A percentile compares a stretch with the other conserved stretches of the same genome.
Conservation (phyloP, 2,329 filamentous ascomycete genomes). For the Bipolaris bicolor region DNA sequence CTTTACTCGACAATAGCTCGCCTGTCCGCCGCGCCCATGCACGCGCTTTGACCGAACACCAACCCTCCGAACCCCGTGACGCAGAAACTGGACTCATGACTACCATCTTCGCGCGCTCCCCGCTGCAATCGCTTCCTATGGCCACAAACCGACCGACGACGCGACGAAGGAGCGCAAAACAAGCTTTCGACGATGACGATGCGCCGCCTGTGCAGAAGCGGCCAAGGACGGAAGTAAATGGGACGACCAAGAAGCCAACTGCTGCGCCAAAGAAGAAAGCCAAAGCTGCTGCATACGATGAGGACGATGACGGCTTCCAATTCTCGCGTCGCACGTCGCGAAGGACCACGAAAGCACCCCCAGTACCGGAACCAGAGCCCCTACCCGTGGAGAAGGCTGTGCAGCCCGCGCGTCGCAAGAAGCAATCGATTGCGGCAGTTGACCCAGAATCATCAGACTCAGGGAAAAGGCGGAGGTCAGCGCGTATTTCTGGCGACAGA, state of each 20-base stretch:
- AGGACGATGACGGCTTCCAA: conserved; percentile 57
- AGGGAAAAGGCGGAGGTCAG: conserved; percentile 51
- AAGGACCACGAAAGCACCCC: conserved; percentile 46
- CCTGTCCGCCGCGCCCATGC: conserved; percentile 40
- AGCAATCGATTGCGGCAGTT: conserved; percentile 31
- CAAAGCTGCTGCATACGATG: conserved; percentile 52
- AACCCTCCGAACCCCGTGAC: conserved; percentile 26
- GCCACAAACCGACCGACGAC: conserved; percentile 52
- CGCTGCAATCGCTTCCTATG: conserved; percentile 57
- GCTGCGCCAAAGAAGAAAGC: conserved; percentile 46
- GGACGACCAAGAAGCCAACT: conserved; percentile 45
- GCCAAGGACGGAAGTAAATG: conserved; percentile 48
- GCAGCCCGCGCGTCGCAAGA: conserved; percentile 40
- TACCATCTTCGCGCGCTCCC: conserved; percentile 46
- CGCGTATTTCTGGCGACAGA: conserved; percentile 55
- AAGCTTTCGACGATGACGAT: conserved; percentile 54
- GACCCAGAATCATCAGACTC: conserved; percentile 33
- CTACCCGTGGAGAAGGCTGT: conserved; percentile 38
- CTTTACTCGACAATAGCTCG: conserved; percentile 9
- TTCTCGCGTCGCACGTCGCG: conserved; percentile 52
- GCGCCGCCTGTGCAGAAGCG: conserved; percentile 54
- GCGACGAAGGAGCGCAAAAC: conserved; percentile 56
- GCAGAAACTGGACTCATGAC: conserved; percentile 46
- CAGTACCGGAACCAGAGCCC: conserved; percentile 33
- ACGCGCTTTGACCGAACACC: conserved; percentile 43